phyloP scores from a whole-genome alignment of 352 stramenopile genomes.

The Pythium angustatum region DNA sequence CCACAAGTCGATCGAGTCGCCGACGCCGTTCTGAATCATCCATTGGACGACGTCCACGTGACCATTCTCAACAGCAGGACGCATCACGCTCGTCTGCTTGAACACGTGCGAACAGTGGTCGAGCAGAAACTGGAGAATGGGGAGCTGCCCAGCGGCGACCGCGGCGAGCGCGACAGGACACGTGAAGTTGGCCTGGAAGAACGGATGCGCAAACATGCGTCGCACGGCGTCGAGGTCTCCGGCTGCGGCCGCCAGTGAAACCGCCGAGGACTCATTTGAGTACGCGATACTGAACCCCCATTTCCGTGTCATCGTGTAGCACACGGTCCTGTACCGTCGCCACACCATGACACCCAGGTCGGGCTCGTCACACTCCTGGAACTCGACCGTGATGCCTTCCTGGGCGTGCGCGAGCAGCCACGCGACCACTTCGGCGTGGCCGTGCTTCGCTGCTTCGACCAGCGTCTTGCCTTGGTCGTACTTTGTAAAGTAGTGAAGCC shows the following conservation, averaged over 20 bases:
- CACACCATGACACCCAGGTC: neutral
- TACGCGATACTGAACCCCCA: neutral
- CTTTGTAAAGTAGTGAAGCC: neutral
- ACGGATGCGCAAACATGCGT: no score
- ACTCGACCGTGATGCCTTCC: neutral
- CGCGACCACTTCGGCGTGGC: neutral
- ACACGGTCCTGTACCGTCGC: neutral
- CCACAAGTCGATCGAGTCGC: neutral
- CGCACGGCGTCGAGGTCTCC: neutral
- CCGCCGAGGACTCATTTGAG: neutral
- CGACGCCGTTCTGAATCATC: neutral
- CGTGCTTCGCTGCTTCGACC: neutral
- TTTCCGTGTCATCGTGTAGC: neutral
- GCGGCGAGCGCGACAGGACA: neutral
- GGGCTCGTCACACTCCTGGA: neutral
- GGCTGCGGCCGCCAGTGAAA: neutral
- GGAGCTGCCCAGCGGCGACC: neutral
- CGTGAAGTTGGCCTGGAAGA: neutral
- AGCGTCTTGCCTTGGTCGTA: neutral
- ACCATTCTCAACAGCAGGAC: neutral
- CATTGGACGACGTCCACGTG: conserved; percentile 2
- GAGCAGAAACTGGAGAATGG: neutral
- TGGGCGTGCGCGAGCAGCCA: neutral
- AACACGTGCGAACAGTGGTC: neutral
- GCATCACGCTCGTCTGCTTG: neutral